Evolutionary conservation across 768 basidiomycete species (phyloP), one percentile per base, ranked within the genome.

Genomic region (Podaxis rugospora): DNA sequence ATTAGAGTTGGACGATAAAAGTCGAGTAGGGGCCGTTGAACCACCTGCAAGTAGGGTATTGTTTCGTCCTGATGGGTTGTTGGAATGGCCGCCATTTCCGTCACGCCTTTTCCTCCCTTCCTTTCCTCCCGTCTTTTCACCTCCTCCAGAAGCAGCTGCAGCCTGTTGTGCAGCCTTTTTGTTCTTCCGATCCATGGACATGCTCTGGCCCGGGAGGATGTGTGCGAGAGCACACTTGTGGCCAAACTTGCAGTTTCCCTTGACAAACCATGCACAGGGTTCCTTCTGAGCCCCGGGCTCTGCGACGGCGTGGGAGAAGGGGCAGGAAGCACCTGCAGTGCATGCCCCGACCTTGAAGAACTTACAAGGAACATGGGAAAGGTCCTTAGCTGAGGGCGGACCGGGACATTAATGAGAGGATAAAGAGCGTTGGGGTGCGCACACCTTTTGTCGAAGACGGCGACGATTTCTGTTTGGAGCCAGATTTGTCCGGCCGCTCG

Each of bases 171-270:
- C 92, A 13, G 90, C 87, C 71, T 93, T 93, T 79, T 98, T 98
- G 78, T 98, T 98, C 83, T 97, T 96, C 66, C 95, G 79, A 69
- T 98, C 96, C 92, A 96, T 95, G 5, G 89, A 83, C 86, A 95
- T 90, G 69, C 83, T 88, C 76, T 98, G 94, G 7, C 95, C 96
- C 0, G 96, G 96, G 6, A 95, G 80, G 57, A 99, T 80, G 71
- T 98, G 96, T 0, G 95, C 95, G 40, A 98, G 84, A 2, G 96
- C 96, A 67, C 96, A 95, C 71, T 98, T 83, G 73, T 83, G 82
- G 28, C 81, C 81, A 64, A 84, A 83, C 69, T 84, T 84, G 71
- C 82, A 84, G 73, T 92, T 95, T 0, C 96, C 95, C 75, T 98
- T 98, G 64, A 96, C 83, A 68, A 90, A 94, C 92, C 92, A 94